Percentiles rank a stretch among this genome's conserved stretches.
Evolutionary conservation across 2,329 filamentous ascomycete genomes (phyloP).

Genomic region (Daldinia sp.): DNA sequence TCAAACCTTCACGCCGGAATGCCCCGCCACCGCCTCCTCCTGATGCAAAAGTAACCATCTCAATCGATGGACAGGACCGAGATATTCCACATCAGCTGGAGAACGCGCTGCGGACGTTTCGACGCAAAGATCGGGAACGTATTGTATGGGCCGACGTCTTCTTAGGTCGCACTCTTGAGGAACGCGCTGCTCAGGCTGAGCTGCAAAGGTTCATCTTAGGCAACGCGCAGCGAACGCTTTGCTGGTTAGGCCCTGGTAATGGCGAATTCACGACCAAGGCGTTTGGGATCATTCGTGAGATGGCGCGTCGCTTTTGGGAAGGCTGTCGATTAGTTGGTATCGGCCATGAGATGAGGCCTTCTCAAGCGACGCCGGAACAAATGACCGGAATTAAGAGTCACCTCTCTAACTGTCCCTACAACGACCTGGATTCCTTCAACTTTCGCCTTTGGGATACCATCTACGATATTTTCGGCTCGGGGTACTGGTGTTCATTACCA

Average conservation of each 20-base stretch:
- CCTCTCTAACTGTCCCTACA: conserved; percentile 16
- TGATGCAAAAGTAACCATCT: conserved; percentile 7
- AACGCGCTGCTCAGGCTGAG: conserved; percentile 29
- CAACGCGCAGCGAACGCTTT: conserved; percentile 39
- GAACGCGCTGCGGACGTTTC: conserved; percentile 36
- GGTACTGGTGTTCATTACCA: conserved; percentile 35
- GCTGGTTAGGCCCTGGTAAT: conserved; percentile 37
- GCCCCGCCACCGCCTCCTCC: neutral
- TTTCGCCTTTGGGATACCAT: conserved; percentile 31
- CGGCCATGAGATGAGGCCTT: conserved; percentile 8
- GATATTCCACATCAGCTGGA: conserved; percentile 31
- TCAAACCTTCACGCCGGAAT: neutral
- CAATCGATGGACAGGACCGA: conserved; percentile 28
- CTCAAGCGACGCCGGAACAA: conserved; percentile 17
- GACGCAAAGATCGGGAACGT: conserved; percentile 35
- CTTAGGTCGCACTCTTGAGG: conserved; percentile 31
- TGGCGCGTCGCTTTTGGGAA: conserved; percentile 26
- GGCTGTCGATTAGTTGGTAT: conserved; percentile 25
- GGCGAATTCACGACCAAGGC: conserved; percentile 23
- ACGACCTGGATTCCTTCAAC: conserved; percentile 37
- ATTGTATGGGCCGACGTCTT: conserved; percentile 39
- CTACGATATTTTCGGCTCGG: conserved; percentile 31
- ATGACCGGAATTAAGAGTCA: conserved; percentile 11
- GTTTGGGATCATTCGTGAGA: conserved; percentile 34
- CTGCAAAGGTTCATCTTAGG: conserved; percentile 28